Conservation (phyloP, 2,329 filamentous ascomycete species). For the Penicillium sp. region DNA sequence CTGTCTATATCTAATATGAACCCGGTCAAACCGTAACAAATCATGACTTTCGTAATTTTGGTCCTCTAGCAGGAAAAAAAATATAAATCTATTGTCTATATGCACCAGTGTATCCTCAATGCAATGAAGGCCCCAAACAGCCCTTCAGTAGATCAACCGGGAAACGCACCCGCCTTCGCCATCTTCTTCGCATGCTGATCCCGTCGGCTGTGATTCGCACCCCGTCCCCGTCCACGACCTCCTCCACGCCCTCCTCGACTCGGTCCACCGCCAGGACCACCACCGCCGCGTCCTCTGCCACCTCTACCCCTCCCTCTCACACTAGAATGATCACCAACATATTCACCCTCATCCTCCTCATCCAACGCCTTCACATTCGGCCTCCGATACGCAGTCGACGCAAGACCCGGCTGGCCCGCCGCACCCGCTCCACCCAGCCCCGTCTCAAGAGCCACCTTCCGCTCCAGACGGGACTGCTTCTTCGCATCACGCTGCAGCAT, state of each 20-base stretch:
- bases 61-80: too few species aligned
- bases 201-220: constrained; percentile 80
- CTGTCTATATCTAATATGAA: too few species aligned
- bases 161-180: constrained; percentile 50
- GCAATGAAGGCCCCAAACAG: neutral
- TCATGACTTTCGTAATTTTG: too few species aligned
- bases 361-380: constrained; percentile 37
- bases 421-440: constrained; percentile 40
- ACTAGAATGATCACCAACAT: constrained; percentile 21
- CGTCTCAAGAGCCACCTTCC: constrained; percentile 61
- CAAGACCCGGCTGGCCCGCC: constrained; percentile 59
- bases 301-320: constrained; percentile 40
- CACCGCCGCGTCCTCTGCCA: constrained; percentile 46
- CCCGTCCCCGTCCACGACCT: constrained; percentile 53
- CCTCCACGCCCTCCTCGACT: constrained; percentile 42
- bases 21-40: too few species aligned
- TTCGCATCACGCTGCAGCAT: constrained; percentile 75
- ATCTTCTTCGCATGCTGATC: constrained; percentile 64
- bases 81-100: neutral
- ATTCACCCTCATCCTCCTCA: constrained; percentile 19
- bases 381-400: constrained; percentile 61
- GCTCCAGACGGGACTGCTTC: constrained; percentile 66
- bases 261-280: constrained; percentile 45
- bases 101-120: neutral
- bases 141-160: constrained; percentile 16